These are phyloP conservation scores for Globisporangium cylindrosporum DNA, from an alignment of 352 stramenopile species.

Conservation along the genomic window DNA sequence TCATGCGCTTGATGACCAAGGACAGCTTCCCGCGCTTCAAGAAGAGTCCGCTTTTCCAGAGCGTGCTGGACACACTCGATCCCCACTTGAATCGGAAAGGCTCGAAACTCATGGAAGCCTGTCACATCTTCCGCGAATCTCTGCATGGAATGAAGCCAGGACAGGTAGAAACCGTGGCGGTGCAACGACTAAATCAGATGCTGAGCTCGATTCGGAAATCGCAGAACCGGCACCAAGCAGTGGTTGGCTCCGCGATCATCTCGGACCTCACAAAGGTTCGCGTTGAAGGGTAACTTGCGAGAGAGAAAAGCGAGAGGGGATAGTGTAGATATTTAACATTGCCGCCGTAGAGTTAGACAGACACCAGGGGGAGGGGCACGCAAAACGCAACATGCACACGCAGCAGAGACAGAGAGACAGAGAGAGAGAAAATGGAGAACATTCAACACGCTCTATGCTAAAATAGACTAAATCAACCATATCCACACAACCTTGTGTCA, in stretches of 20 bases:
- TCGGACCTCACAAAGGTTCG: slow-evolving; percentile 19
- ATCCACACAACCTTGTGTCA: neutral
- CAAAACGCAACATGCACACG: neutral
- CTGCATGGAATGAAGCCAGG: slow-evolving; percentile 53
- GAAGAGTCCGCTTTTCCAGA: slow-evolving; percentile 65
- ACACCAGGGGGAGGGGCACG: neutral
- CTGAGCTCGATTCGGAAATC: slow-evolving; percentile 68
- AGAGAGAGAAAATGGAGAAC: neutral
- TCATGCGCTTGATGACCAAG: slow-evolving; percentile 79
- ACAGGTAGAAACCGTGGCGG: slow-evolving; percentile 52
- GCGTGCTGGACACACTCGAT: slow-evolving; percentile 58
- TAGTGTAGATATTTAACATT: slow-evolving; percentile 13
- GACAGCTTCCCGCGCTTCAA: slow-evolving; percentile 83
- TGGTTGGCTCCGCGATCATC: slow-evolving; percentile 19
- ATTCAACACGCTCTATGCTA: slow-evolving; percentile 10
- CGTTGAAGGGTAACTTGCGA: slow-evolving; percentile 19
- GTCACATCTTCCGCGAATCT: slow-evolving; percentile 70
- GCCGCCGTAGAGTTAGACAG: neutral
- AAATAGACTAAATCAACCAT: slow-evolving; percentile 11
- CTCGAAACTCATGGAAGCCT: slow-evolving; percentile 59
- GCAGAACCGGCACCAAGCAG: slow-evolving; percentile 37
- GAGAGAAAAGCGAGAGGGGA: neutral
- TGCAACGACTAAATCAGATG: slow-evolving; percentile 56
- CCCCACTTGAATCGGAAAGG: slow-evolving; percentile 62
- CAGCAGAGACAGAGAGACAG: neutral